Conservation (phyloP, 345 rosid genomes). For the Punica granatum region DNA sequence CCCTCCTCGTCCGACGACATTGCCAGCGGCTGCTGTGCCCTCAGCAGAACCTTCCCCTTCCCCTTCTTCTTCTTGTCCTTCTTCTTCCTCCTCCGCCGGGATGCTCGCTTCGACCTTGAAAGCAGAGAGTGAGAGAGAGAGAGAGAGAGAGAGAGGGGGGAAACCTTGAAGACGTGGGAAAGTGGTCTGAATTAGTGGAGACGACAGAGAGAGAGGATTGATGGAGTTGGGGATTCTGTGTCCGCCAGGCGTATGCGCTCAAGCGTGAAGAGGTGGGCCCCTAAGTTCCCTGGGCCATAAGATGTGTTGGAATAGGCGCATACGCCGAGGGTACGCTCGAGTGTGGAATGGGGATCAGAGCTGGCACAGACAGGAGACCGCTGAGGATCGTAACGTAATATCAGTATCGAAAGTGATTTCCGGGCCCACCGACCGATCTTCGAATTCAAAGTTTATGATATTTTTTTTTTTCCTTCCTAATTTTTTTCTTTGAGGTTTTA, state of each 20-base stretch:
- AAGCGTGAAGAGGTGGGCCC: no score
- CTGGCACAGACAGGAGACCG: not conserved
- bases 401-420: not conserved
- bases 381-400: not conserved
- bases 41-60: not conserved
- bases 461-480: no score
- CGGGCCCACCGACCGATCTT: not conserved
- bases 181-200: slow-evolving; percentile 6
- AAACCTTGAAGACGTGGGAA: slow-evolving; percentile 6
- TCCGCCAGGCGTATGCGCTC: not conserved
- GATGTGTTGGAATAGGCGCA: not conserved
- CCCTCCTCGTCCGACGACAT: slow-evolving; percentile 55
- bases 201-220: not conserved
- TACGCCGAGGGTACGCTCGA: not conserved
- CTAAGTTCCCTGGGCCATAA: no score
- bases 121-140: not conserved
- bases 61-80: no score
- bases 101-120: no score
- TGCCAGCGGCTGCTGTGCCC: not conserved
- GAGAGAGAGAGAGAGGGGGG: not conserved
- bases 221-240: not conserved
- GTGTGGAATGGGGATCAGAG: not conserved
- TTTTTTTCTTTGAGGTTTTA: no score
- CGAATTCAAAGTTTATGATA: no score
- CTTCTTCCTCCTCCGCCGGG: not conserved